phyloP scores from a whole-genome alignment of 1,284 basidiomycete genomes.

The Leccinum fallax region DNA sequence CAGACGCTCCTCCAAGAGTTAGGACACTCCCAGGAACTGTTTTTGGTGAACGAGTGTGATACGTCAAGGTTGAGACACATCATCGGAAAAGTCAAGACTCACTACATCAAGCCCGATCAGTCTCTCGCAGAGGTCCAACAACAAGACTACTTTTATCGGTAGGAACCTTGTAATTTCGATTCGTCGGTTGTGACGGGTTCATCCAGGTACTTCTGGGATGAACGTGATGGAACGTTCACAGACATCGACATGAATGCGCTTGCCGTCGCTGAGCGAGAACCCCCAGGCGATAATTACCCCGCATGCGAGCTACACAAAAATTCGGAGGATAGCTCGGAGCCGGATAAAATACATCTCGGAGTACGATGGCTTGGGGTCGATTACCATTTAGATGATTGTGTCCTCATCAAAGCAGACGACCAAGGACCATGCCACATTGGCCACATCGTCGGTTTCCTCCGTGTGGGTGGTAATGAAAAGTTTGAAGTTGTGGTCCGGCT shows the following conservation, averaged over 20 bases:
- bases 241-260: slow-evolving; percentile 29
- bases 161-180: not conserved
- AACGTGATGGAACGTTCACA: slow-evolving; percentile 16
- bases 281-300: slow-evolving; percentile 52
- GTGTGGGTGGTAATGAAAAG: not conserved
- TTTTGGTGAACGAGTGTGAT: slow-evolving; percentile 58
- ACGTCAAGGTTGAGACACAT: slow-evolving; percentile 14
- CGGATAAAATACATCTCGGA: slow-evolving; percentile 38
- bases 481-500: slow-evolving; percentile 28
- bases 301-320: slow-evolving; percentile 43
- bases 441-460: slow-evolving; percentile 35
- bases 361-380: slow-evolving; percentile 43
- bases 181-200: slow-evolving; percentile 10
- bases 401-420: slow-evolving; percentile 45
- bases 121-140: slow-evolving; percentile 25
- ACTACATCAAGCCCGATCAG: slow-evolving; percentile 28
- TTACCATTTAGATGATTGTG: slow-evolving; percentile 60
- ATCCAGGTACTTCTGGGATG: slow-evolving; percentile 31
- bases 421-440: slow-evolving; percentile 40
- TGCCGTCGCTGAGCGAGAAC: slow-evolving; percentile 4
- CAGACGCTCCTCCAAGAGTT: slow-evolving; percentile 59
- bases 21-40: slow-evolving; percentile 63
- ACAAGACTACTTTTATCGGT: slow-evolving; percentile 65
- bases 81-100: slow-evolving; percentile 36
- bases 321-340: slow-evolving; percentile 29